Base-by-base conservation (phyloP, 2,329 filamentous ascomycete species). In the Orbilia quercus region DNA sequence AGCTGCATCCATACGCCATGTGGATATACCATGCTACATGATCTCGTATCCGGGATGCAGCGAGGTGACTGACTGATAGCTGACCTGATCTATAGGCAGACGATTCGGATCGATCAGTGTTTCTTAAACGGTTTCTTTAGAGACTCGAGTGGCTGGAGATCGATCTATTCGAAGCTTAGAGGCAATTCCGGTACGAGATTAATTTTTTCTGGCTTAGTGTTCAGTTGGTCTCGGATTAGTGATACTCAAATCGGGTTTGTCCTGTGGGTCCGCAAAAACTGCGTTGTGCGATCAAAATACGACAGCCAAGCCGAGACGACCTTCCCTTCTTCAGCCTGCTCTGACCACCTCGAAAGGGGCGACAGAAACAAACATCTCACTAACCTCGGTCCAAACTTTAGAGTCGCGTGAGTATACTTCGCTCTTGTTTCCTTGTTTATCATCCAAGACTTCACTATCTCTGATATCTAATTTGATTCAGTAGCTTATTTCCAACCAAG, bases 321-420 rank as follows among this genome's bases (percentile, higher is more conserved):
- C 31, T 53, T 44, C 53, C 36, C 6, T 59, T 23, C 25, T 22
- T 14, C 40, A 54, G 3, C 4, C 42, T 11, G 16, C 40, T 48
- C 22, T 38, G 25, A 38, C 20, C 16, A 23, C n/a, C 11, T 18
- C 42, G 12, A 57, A 57, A 44, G 53, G 53, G 53, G 53, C 12
- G 42, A 53, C 18, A 28, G 47, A 53, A 31, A 31, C 28, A 4
- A 23, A 22, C 28, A 40, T 20, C 6, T 9, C 16, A 20, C 1
- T 22, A 66, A 47, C 63, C 63, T 67, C 63, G 63, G 63, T 67
- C 25, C 23, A 51, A 51, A 38, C 38, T 16, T 53, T n/a, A 20
- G 47, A 62, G 48, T 67, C 63, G 63, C 63, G 63, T 62, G 55
- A 44, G 63, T 62, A 47, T 34, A 28, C 55, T 48, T 58, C 22